Evolutionary conservation across 495 filamentous ascomycete species (phyloP), one percentile per base, ranked within the genome.

Genomic region (Daldinia loculata): DNA sequence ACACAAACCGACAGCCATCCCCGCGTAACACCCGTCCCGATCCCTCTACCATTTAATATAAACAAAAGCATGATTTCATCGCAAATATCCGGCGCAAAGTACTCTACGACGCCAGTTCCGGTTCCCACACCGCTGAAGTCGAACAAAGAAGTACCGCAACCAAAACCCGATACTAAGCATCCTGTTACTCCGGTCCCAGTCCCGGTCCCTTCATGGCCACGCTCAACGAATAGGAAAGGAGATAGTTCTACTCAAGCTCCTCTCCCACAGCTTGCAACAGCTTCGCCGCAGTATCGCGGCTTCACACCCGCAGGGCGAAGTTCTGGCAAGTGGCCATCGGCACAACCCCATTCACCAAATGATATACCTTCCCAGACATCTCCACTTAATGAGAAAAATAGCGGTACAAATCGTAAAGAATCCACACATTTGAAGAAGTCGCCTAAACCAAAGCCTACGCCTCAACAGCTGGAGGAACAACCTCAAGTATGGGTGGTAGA

Each of bases 401-500:
- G 34, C 9, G 0, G 3, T 32, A 32, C 15, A 17, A 50, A 26
- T 12, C 48, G 4, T 9, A 22, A 27, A 29, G 27, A 30, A 22
- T 67, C 63, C 15, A 27, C 51, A 14, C 63, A 17, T 1, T 14
- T 36, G 1, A 50, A 38, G 29, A 67, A 66, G 39, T 52, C 60
- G 24, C 43, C 12, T 3, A 66, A 63, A 27, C 41, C 56, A 1
- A 61, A 67, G 17, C 36, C 62, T 9, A 50, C 55, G 7, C 26
- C 53, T 14, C 9, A 60, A 36, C 27, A 48, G 30, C 15, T 41
- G 15, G 34, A 56, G 5, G 76, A 78, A 26, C 59, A 69, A 3
- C 61, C 68, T 0, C 63, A 75, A 8, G 73, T 70, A 26, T 84
- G 79, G 78, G 77, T 75, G 15, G 80, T 84, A 12, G 74, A 81